Conservation (phyloP, 2,329 filamentous ascomycete genomes). For the Trichoderma sp. region DNA sequence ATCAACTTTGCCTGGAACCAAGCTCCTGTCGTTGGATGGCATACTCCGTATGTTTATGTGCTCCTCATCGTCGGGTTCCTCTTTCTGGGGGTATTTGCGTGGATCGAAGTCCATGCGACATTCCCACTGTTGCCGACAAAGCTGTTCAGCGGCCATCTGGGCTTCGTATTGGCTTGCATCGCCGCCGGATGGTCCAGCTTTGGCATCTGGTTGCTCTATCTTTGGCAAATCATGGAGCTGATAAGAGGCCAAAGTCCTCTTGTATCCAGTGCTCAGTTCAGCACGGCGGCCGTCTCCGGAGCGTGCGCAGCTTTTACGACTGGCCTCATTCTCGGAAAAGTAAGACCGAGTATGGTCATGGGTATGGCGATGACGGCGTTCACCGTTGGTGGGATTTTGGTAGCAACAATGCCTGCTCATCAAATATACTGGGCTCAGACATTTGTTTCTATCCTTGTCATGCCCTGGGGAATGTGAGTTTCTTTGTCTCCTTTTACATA, state of each 20-base stretch:
- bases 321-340: slow-evolving; percentile 31
- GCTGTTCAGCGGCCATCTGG: slow-evolving; percentile 8
- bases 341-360: slow-evolving; percentile 36
- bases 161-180: slow-evolving; percentile 51
- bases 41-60: slow-evolving; percentile 49
- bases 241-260: slow-evolving; percentile 39
- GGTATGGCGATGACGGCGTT: slow-evolving; percentile 42
- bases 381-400: slow-evolving; percentile 37
- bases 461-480: slow-evolving; percentile 18
- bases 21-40: slow-evolving; percentile 55
- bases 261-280: slow-evolving; percentile 38
- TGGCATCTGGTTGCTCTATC: slow-evolving; percentile 47
- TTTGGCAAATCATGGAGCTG: slow-evolving; percentile 44
- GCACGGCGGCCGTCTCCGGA: slow-evolving; percentile 36
- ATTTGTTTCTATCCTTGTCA: slow-evolving; percentile 43
- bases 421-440: slow-evolving; percentile 61
- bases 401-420: slow-evolving; percentile 43
- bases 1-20: slow-evolving; percentile 65
- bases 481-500: background rate
- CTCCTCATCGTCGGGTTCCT: slow-evolving; percentile 53
- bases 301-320: slow-evolving; percentile 42
- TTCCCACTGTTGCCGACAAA: slow-evolving; percentile 13
- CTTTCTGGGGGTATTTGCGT: slow-evolving; percentile 51
- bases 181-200: slow-evolving; percentile 49
- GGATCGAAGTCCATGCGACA: slow-evolving; percentile 41